phyloP scores from a whole-genome alignment of 2,329 filamentous ascomycete genomes.

The Bipolaris cookei region DNA sequence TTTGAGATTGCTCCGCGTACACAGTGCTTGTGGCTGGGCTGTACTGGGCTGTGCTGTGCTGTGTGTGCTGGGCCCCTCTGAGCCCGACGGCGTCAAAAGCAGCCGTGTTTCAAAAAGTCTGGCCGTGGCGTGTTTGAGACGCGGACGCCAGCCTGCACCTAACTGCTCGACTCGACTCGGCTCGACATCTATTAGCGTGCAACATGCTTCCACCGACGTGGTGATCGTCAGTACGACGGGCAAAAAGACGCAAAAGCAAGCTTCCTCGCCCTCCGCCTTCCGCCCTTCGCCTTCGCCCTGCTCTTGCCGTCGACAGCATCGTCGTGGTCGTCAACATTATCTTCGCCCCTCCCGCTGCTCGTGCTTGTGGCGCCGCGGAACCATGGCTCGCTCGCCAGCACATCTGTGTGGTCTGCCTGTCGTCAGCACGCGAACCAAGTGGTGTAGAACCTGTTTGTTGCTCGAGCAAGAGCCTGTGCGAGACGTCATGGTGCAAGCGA shows the following conservation, averaged over 20 bases:
- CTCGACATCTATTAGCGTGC: neutral
- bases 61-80: neutral
- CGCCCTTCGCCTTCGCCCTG: neutral
- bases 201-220: neutral
- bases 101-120: conserved; percentile 1
- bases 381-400: neutral
- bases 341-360: neutral
- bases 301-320: neutral
- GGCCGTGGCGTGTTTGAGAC: neutral
- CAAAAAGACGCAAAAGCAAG: conserved; percentile 3
- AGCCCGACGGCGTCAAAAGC: neutral
- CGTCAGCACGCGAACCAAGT: conserved; percentile 18
- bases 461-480: conserved; percentile 1
- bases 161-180: neutral
- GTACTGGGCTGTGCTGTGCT: neutral
- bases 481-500: conserved; percentile 7
- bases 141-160: neutral
- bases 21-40: neutral
- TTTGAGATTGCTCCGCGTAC: conserved; percentile 3
- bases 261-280: neutral
- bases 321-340: neutral
- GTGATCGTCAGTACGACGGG: neutral
- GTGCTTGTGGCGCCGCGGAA: conserved; percentile 13
- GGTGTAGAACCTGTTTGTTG: conserved; percentile 2
- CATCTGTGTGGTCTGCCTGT: conserved; percentile 20